phyloP scores from a whole-genome alignment of 2,329 filamentous ascomycete species.

The Mollisia scopiformis region DNA sequence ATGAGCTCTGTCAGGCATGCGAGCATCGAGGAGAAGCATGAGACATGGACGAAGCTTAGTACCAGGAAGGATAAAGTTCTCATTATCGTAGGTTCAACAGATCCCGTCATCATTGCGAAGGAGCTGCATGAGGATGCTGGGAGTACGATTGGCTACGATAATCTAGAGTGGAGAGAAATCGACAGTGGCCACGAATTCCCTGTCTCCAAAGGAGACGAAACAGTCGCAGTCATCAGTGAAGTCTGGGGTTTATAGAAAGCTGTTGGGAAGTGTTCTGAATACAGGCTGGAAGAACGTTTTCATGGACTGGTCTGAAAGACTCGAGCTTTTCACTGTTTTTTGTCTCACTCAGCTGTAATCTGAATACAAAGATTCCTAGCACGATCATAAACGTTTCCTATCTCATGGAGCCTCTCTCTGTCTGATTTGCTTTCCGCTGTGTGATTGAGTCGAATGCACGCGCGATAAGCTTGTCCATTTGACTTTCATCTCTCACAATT shows the following conservation, averaged over 20 bases:
- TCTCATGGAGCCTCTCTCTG: no score
- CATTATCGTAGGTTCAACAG: constrained; percentile 48
- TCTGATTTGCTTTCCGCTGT: no score
- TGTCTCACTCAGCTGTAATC: no score
- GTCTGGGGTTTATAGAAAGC: constrained; percentile 34
- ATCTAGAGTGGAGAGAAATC: constrained; percentile 54
- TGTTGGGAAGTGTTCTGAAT: not conserved
- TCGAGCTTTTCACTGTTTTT: no score
- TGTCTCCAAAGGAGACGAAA: constrained; percentile 53
- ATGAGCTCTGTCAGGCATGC: constrained; percentile 59
- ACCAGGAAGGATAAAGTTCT: constrained; percentile 54
- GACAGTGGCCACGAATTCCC: constrained; percentile 64
- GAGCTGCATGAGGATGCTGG: constrained; percentile 38
- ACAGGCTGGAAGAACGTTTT: no score
- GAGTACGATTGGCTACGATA: constrained; percentile 37
- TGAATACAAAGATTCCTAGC: no score
- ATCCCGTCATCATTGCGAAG: constrained; percentile 52
- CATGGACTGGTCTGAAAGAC: no score
- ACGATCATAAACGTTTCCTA: no score
- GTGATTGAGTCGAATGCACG: no score
- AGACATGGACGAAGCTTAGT: constrained; percentile 51
- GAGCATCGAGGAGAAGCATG: constrained; percentile 56
- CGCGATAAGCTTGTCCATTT: no score
- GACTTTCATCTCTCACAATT: no score
- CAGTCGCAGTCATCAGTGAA: constrained; percentile 49